Conservation (phyloP, 2,329 filamentous ascomycete genomes). For the Trichoderma simmonsii region DNA sequence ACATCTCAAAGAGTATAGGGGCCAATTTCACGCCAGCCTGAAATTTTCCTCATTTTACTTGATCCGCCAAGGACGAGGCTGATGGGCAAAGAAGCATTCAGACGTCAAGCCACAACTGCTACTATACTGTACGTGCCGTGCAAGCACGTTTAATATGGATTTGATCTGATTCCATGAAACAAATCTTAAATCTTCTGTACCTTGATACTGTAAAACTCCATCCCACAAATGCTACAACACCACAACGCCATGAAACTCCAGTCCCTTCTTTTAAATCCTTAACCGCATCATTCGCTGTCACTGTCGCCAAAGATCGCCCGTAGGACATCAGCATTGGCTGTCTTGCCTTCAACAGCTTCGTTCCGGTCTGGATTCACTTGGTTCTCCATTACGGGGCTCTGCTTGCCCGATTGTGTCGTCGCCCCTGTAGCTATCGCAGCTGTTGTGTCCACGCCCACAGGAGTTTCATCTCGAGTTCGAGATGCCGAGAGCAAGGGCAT, state of each 20-base stretch:
- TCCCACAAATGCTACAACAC: not conserved
- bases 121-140: not conserved
- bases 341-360: slow-evolving; percentile 60
- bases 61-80: not conserved
- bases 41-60: slow-evolving; percentile 3
- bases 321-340: slow-evolving; percentile 78
- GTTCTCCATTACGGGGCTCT: slow-evolving; percentile 15
- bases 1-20: not conserved
- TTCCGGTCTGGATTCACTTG: slow-evolving; percentile 71
- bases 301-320: slow-evolving; percentile 92
- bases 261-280: not conserved
- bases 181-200: too few relatives aligned
- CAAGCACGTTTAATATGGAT: not conserved
- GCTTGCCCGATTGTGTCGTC: not conserved
- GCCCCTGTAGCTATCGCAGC: not conserved
- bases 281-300: slow-evolving; percentile 55
- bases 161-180: too few relatives aligned
- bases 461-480: not conserved
- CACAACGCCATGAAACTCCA: not conserved
- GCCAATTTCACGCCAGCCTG: not conserved
- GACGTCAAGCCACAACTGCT: not conserved
- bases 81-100: not conserved
- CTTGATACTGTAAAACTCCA: too few relatives aligned
- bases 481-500: not conserved
- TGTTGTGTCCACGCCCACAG: not conserved